Base-by-base conservation (phyloP, 2,329 filamentous ascomycete species). In the Stylonectria norvegica region DNA sequence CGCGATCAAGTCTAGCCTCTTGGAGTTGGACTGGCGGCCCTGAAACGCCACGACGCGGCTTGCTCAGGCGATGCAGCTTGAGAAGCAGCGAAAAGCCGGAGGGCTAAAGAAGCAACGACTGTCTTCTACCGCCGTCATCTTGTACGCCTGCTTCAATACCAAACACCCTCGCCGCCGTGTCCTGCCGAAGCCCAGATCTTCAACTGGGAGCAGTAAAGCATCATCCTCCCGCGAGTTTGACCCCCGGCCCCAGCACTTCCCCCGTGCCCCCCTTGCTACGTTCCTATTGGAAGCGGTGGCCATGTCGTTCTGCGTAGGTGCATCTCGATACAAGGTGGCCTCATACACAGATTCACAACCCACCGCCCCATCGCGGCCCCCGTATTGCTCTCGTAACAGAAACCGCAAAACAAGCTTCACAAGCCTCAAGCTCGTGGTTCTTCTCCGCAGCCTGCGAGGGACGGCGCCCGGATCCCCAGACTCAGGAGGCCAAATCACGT, bases 321-420 rank as follows among this genome's bases (percentile, higher is more conserved):
- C 33, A 44, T 44, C 42, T 44, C 36, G 42, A 44, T 44, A 40
- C 42, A 33, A 19, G n/a, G 38, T 45, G 43, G 43, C 22, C 43
- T 45, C 43, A 45, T n/a, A n/a, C n/a, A n/a, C n/a, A n/a, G n/a
- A n/a, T n/a, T 45, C 39, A n/a, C 25, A 38, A 42, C 6, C 43
- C 43, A 38, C 38, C 20, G 39, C 43, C 43, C 43, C 43, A 42
- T 45, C 34, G 25, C 33, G 20, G 20, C 33, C 29, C 23, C 11
- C 25, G 8, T 18, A 7, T 23, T 22, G 33, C 40, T 29, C 41
- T 34, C 37, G 25, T 31, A 34, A 20, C 33, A 17, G 35, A 38
- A 37, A 38, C 46, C 38, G 40, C 40, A 43, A 37, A 40, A 25
- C 17, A 32, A 36, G 33, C 31, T 48, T 32, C 38, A 35, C 20